Conservation (phyloP, 2,329 filamentous ascomycete genomes). For the Rutstroemia sydowiana region DNA sequence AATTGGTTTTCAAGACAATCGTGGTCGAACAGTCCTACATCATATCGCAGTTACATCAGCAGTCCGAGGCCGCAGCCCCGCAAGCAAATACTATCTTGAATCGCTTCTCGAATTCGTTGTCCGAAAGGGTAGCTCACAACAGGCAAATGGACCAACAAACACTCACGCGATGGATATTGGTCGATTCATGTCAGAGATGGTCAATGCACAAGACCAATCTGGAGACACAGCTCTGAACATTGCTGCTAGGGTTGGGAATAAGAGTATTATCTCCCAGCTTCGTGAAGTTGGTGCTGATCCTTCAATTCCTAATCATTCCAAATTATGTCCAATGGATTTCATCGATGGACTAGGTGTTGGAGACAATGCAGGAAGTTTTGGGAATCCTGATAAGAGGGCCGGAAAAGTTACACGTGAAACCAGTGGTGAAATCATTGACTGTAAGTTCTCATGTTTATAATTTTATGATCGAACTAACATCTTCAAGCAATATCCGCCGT, state of each 20-base stretch:
- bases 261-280: conserved; percentile 92
- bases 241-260: conserved; percentile 84
- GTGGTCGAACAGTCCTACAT: conserved; percentile 85
- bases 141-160: conserved; percentile 20
- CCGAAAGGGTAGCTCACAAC: conserved; percentile 62
- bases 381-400: conserved; percentile 39
- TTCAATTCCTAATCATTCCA: conserved; percentile 84
- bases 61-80: conserved; percentile 84
- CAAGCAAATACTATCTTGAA: conserved; percentile 93
- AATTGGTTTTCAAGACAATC: conserved; percentile 83
- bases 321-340: conserved; percentile 86
- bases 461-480: neutral
- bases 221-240: conserved; percentile 94
- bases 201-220: conserved; percentile 88
- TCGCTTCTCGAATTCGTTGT: conserved; percentile 92
- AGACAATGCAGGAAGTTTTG: conserved; percentile 42
- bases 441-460: conserved; percentile 43
- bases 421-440: conserved; percentile 70
- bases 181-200: conserved; percentile 93
- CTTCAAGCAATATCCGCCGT: conserved; percentile 69
- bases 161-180: conserved; percentile 63
- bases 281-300: conserved; percentile 92
- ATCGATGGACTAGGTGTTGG: conserved; percentile 59
- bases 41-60: conserved; percentile 95
- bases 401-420: conserved; percentile 58